Evolutionary conservation across 2,329 filamentous ascomycete species (phyloP), one percentile per base, ranked within the genome.

Genomic region (Pyricularia sp.): DNA sequence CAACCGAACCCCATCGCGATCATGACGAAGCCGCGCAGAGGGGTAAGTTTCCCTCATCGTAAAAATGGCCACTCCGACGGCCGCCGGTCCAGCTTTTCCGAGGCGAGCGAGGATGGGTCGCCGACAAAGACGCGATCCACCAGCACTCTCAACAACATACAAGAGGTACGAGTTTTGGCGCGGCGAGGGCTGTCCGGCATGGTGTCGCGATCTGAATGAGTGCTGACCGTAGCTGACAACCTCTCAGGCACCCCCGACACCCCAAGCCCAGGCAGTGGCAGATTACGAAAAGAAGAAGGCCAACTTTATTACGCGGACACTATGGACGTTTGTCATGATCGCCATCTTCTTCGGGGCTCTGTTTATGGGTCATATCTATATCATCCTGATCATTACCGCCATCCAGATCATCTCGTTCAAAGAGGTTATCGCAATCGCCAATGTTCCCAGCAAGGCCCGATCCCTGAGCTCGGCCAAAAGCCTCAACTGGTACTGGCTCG

Each of bases 311-410:
- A 96, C 92, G 53, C 88, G 94, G 72, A 93, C 93, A 65, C 91
- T 97, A 82, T 99, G 94, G 94, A 97, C 91, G 3, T 88, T 99
- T 69, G 88, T 96, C 78, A 99, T 99, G 94, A 96, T 99, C 71
- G 89, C 82, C 65, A 84, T 86, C 72, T 99, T 99, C 83, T 97
- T 97, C 78, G 83, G 85, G 65, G 86, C 91, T 69, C 89, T 99
- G 77, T 96, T 97, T 79, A 91, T 93, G 72, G 94, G 94, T 67
- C 94, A 99, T 78, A 92, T 99, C 75, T 99, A 97, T 81, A 90
- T 99, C 75, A 91, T 99, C 74, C 87, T 87, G 71, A 87, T 97
- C 74, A 90, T 97, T 71, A 97, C 94, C 31, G 90, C 89, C 62
- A 84, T 99, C 67, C 94, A 99, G 78, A 93, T 99, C 75, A 84